Evolutionary conservation across 2,329 filamentous ascomycete genomes (phyloP).

Genomic region (Bipolaris gigantea): DNA sequence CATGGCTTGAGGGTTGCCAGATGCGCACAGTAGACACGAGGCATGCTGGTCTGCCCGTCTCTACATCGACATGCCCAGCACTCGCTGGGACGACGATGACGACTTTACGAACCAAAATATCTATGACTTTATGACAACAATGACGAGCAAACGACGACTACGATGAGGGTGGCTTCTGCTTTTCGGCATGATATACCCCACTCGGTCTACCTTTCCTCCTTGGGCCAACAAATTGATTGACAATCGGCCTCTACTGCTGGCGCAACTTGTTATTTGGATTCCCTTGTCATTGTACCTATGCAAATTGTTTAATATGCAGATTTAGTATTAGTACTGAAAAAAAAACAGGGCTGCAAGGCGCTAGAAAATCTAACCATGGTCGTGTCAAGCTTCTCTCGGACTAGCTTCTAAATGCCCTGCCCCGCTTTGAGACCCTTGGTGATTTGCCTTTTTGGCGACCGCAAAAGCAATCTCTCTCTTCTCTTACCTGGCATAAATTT

Average conservation of each 20-base stretch:
- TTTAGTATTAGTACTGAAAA: not conserved
- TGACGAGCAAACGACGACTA: constrained; percentile 20
- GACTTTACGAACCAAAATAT: constrained; percentile 17
- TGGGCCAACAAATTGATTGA: constrained; percentile 16
- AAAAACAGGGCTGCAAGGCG: not conserved
- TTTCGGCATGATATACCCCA: constrained; percentile 41
- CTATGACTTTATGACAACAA: constrained; percentile 24
- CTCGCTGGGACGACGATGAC: constrained; percentile 3
- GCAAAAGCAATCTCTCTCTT: constrained; percentile 15
- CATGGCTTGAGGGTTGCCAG: not conserved
- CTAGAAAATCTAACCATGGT: constrained; percentile 3
- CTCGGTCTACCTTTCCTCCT: constrained; percentile 16
- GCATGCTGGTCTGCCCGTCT: not conserved
- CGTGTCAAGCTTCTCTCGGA: constrained; percentile 7
- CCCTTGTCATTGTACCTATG: not conserved
- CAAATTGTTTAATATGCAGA: constrained; percentile 1
- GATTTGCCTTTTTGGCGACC: constrained; percentile 15
- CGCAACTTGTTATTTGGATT: not conserved
- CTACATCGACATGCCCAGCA: not conserved
- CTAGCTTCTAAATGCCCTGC: constrained; percentile 10
- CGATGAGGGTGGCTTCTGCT: constrained; percentile 31
- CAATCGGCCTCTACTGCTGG: not conserved
- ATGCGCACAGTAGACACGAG: not conserved
- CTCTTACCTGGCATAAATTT: constrained; percentile 5
- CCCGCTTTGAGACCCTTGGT: constrained; percentile 13